phyloP scores from a whole-genome alignment of 495 filamentous ascomycete species.

The Penicillium goetzii region DNA sequence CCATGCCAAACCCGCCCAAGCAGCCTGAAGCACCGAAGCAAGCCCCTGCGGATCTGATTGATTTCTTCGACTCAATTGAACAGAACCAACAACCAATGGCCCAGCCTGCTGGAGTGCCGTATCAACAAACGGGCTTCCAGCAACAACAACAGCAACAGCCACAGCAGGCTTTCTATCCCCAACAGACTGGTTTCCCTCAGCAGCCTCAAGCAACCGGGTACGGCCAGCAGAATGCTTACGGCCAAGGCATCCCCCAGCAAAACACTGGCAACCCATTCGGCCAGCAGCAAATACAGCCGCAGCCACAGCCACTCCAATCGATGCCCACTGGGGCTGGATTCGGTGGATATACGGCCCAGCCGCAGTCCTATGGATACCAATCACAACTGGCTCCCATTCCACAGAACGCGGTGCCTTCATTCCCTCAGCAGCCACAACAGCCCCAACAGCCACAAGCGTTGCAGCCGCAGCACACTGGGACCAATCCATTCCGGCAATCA shows the following conservation, averaged over 20 bases:
- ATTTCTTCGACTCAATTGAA: constrained; percentile 98
- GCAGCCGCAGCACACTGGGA: constrained; percentile 61
- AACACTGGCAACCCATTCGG: constrained; percentile 57
- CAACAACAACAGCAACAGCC: constrained; percentile 44
- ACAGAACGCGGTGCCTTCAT: constrained; percentile 61
- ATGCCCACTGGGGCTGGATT: constrained; percentile 82
- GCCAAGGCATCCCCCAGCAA: constrained; percentile 53
- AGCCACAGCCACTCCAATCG: constrained; percentile 54
- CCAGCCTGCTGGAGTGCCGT: constrained; percentile 44
- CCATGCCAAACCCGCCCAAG: constrained; percentile 24
- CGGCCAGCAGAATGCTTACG: constrained; percentile 28
- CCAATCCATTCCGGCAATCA: constrained; percentile 89
- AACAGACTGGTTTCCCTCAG: constrained; percentile 39
- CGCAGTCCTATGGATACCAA: constrained; percentile 55
- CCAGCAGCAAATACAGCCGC: constrained; percentile 41
- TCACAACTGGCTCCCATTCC: constrained; percentile 61
- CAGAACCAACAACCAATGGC: constrained; percentile 78
- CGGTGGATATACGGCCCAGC: constrained; percentile 78
- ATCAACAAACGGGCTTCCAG: constrained; percentile 55
- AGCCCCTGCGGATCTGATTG: constrained; percentile 83
- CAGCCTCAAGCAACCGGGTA: constrained; percentile 41
- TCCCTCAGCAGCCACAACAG: constrained; percentile 52
- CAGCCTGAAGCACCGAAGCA: constrained; percentile 47
- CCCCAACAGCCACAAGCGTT: constrained; percentile 36
- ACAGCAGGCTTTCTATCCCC: constrained; percentile 42